Evolutionary conservation across 306 rosid genomes (phyloP), one percentile per base, ranked within the genome.

Genomic region (Trifolium fragiferum): DNA sequence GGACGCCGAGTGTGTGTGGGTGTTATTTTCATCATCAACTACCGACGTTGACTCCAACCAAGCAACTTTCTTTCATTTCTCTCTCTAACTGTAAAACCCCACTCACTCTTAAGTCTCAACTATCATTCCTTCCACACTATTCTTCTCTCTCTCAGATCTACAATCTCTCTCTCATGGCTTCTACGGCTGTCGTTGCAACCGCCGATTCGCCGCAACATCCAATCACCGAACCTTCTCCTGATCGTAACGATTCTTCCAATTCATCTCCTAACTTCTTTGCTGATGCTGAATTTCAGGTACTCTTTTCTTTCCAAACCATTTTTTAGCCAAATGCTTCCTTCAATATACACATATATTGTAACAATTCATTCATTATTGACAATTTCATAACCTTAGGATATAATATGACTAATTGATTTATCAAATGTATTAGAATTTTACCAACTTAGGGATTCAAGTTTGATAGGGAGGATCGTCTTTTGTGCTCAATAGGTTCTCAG

Each of bases 211-310:
- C 83, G 40, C 73, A 60, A 67, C 84, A 61, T n/a, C 15, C 47
- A 7, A 7, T 37, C 9, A 47, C 63, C 76, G 86, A 85, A 37
- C 81, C 82, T 15, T 83, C 90, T 55, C 82, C 88, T 49, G 92
- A 87, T 85, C 91, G 84, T 67, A 64, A 57, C 73, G 80, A 73
- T 53, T 71, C 84, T 16, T 60, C 84, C 72, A 64, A 62, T 70
- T 83, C 90, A 44, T 85, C 89, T 11, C 86, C 89, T 53, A 68
- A 75, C 47, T 5, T 40, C 40, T 76, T 25, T 13, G 27, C 61
- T 19, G 90, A 87, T 55, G 15, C 74, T 32, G 98, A 91, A 73
- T 44, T 15, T 82, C 91, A 83, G 93, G 96, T 88, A 44, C 65
- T 11, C 2, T 50, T 40, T 16, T 44, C 62, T 41, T 27, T 71